phyloP scores from a whole-genome alignment of 2,329 filamentous ascomycete genomes.

The Dactylonectria macrodidyma region DNA sequence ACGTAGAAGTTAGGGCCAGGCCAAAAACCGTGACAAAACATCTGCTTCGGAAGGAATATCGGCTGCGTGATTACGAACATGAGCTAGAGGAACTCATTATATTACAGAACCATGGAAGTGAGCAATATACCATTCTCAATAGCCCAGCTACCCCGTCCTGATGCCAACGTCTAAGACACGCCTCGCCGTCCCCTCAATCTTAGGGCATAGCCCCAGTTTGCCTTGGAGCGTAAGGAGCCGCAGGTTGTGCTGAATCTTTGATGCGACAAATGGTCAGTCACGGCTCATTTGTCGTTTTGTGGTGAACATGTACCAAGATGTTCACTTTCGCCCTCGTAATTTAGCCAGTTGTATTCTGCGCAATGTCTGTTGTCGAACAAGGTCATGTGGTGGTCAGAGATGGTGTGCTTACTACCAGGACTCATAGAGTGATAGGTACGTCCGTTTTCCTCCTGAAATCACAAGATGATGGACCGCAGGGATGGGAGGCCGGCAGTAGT shows the following conservation, averaged over 20 bases:
- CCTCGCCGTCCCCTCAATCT: conserved; percentile 13
- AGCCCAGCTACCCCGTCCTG: conserved; percentile 30
- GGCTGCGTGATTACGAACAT: not conserved
- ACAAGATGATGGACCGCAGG: conserved; percentile 17
- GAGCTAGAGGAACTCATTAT: not conserved
- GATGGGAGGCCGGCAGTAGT: conserved; percentile 20
- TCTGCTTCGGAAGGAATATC: conserved; percentile 7
- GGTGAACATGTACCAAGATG: conserved; percentile 11
- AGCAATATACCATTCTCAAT: conserved; percentile 24
- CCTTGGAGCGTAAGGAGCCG: conserved; percentile 19
- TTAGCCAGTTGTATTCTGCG: conserved; percentile 20
- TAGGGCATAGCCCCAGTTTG: conserved; percentile 19
- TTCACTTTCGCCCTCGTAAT: conserved; percentile 22
- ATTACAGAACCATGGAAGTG: not conserved
- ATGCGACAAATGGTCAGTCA: not conserved
- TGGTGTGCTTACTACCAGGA: conserved; percentile 11
- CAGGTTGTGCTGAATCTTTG: conserved; percentile 23
- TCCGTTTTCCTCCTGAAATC: conserved; percentile 23
- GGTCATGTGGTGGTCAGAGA: not conserved
- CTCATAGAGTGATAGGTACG: conserved; percentile 22
- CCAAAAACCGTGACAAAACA: conserved; percentile 14
- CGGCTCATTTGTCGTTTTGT: too few species aligned
- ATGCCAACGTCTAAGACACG: conserved; percentile 27
- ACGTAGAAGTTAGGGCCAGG: not conserved
- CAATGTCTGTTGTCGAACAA: not conserved